Evolutionary conservation across 306 rosid species (phyloP).

Genomic region (Hylodesmum podocarpum): DNA sequence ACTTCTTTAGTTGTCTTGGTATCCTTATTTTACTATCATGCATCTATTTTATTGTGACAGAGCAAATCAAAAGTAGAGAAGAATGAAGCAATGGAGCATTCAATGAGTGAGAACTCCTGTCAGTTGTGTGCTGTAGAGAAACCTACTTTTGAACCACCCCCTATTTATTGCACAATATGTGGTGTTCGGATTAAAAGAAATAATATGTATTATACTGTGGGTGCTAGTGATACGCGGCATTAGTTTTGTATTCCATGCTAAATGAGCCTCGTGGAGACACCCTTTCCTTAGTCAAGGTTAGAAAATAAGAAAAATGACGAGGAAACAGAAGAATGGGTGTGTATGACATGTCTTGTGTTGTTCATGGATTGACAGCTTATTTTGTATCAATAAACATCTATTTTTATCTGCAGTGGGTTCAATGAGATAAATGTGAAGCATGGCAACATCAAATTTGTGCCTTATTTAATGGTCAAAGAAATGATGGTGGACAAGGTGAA

Average conservation of each 20-base stretch:
- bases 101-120: slow-evolving; percentile 98
- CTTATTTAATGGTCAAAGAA: slow-evolving; percentile 90
- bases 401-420: slow-evolving; percentile 83
- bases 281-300: slow-evolving; percentile 72
- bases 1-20: no score
- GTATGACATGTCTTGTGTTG: slow-evolving; percentile 20
- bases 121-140: no score
- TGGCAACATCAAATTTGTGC: slow-evolving; percentile 99
- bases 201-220: slow-evolving; percentile 88
- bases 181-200: slow-evolving; percentile 92
- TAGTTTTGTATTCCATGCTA: slow-evolving; percentile 93
- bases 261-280: slow-evolving; percentile 85
- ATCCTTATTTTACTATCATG: not conserved
- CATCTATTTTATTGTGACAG: slow-evolving; percentile 40
- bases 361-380: slow-evolving; percentile 20
- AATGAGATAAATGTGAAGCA: slow-evolving; percentile 99
- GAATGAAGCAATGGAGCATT: slow-evolving; percentile 92
- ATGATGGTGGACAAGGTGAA: slow-evolving; percentile 97
- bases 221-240: slow-evolving; percentile 90
- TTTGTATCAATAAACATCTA: slow-evolving; percentile 27
- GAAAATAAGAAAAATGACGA: slow-evolving; percentile 98
- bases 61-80: slow-evolving; percentile 98
- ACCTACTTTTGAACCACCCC: no score
- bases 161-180: slow-evolving; percentile 92
- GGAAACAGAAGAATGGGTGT: slow-evolving; percentile 96